Conservation (phyloP, 2,329 filamentous ascomycete genomes). For the Didymella sp. region DNA sequence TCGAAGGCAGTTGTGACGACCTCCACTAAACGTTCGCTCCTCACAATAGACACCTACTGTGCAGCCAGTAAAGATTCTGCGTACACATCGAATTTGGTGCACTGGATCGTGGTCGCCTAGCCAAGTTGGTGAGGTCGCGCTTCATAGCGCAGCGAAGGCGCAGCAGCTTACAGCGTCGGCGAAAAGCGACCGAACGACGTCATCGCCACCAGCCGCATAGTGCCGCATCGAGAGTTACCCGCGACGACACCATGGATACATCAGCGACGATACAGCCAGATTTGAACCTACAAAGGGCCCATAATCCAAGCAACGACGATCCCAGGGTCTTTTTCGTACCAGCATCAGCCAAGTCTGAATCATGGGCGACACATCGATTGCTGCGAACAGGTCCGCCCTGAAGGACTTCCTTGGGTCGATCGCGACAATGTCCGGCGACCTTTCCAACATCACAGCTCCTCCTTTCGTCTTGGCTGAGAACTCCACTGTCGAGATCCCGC, state of each 20-base stretch:
- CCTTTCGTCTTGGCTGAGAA: constrained; percentile 56
- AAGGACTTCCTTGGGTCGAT: constrained; percentile 50
- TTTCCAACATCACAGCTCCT: constrained; percentile 57
- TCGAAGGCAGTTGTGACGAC: neutral
- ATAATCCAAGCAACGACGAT: neutral
- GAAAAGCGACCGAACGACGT: constrained; percentile 8
- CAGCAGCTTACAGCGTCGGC: constrained; percentile 11
- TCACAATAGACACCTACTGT: neutral
- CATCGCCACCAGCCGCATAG: constrained; percentile 9
- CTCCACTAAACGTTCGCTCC: neutral
- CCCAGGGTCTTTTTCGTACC: neutral
- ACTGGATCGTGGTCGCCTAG: constrained; percentile 8
- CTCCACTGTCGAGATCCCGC: constrained; percentile 55
- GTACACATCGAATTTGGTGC: constrained; percentile 3
- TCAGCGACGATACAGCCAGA: constrained; percentile 1
- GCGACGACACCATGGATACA: constrained; percentile 7
- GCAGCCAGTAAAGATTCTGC: neutral
- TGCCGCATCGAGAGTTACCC: constrained; percentile 2
- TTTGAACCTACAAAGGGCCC: neutral
- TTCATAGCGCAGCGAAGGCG: constrained; percentile 12
- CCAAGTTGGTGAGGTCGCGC: neutral
- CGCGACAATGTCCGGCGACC: constrained; percentile 55
- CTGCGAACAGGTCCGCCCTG: constrained; percentile 40
- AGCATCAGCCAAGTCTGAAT: neutral
- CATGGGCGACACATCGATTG: constrained; percentile 33